phyloP scores from a whole-genome alignment of 2,329 filamentous ascomycete species.

The Talaromyces sp. region DNA sequence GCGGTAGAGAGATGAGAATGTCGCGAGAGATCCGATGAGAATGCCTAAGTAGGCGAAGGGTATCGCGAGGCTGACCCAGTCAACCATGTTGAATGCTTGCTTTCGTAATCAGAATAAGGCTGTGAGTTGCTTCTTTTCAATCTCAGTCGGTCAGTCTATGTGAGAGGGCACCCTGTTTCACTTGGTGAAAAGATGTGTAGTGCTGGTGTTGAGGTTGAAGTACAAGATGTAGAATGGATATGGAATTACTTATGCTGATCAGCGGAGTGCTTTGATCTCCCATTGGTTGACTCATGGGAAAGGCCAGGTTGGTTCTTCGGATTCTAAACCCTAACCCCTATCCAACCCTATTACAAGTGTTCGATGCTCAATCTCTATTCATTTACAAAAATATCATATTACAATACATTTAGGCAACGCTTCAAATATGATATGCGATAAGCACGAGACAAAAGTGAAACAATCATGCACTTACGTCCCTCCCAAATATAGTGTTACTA shows the following conservation, averaged over 20 bases:
- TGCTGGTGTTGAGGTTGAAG: not conserved
- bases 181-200: not conserved
- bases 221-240: not conserved
- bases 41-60: slow-evolving; percentile 87
- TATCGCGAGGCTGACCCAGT: slow-evolving; percentile 82
- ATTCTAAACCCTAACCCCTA: not conserved
- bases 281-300: slow-evolving; percentile 17
- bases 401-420: slow-evolving; percentile 9
- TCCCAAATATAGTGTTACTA: slow-evolving; percentile 5
- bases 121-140: not conserved
- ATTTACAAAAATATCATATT: slow-evolving; percentile 2
- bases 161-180: not conserved
- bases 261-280: not conserved
- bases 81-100: slow-evolving; percentile 44
- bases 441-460: slow-evolving; percentile 1
- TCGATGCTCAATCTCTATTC: not conserved
- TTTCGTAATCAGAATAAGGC: not conserved
- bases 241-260: slow-evolving; percentile 1
- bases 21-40: slow-evolving; percentile 80
- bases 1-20: slow-evolving; percentile 89
- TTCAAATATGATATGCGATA: not conserved
- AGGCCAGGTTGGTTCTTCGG: slow-evolving; percentile 27
- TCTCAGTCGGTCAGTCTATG: not conserved
- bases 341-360: not conserved
- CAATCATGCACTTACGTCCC: slow-evolving; percentile 12